Evolutionary conservation across 352 stramenopile genomes (phyloP), one percentile per base, ranked within the genome.

Genomic region (Blastocystis sp.): DNA sequence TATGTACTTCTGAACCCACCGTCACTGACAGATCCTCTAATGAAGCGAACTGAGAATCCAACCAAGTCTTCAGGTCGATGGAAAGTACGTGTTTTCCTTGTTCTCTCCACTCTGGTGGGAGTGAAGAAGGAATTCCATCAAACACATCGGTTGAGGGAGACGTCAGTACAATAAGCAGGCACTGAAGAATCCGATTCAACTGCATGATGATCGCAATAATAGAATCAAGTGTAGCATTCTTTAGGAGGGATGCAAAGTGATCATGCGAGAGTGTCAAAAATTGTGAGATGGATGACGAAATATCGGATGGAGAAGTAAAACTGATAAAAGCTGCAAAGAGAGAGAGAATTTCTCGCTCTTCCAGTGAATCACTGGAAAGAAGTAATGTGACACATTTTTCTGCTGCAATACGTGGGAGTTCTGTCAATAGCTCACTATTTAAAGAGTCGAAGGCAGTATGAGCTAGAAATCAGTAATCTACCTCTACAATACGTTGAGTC

Each of bases 321-420:
- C 43, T 27, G 7, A 59, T 14, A 35, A 46, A 80, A 27, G 69
- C 69, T 3, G 69, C 65, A 29, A 80, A 80, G 9, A 80, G 69
- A 4, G 39, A 12, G 46, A 80, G 43, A 27, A 1, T 9, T 57
- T n/a, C 11, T 9, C 7, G 69, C 49, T 71, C 59, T 29, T 35
- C 24, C 59, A 37, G 49, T 16, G 24, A 16, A 5, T 42, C 59
- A 2, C 65, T 3, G 0, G 24, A 51, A 5, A 80, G 51, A 19
- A 80, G 69, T 5, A 80, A 35, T n/a, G 39, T 35, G 4, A 80
- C 43, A 37, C 69, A 80, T 32, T 80, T 59, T 16, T 57, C 11
- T 9, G 37, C 39, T 5, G 69, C 39, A 37, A 80, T 35, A 19
- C 19, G 19, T 19, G 69, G 69, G 43, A 80, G 49, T 16, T 59